These are phyloP conservation scores for Colletotrichum tanaceti DNA, from an alignment of 2,329 filamentous ascomycete species.

Conservation along the genomic window DNA sequence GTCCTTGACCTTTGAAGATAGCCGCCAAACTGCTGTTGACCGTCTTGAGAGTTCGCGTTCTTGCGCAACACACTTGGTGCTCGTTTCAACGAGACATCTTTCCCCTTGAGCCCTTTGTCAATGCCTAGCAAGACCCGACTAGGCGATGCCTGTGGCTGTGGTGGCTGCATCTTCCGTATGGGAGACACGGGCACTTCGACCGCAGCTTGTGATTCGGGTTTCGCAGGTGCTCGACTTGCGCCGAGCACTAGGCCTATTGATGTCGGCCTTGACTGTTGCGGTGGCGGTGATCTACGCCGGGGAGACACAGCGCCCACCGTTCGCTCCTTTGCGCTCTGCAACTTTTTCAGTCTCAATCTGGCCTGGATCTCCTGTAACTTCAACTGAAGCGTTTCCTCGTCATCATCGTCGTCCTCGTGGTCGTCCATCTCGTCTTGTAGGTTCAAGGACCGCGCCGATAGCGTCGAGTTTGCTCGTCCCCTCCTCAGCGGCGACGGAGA, in stretches of 20 bases:
- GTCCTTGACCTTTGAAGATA: conserved; percentile 60
- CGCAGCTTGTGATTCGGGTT: conserved; percentile 44
- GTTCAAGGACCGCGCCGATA: conserved; percentile 43
- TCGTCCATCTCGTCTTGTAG: conserved; percentile 47
- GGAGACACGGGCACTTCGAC: conserved; percentile 82
- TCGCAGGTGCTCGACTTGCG: conserved; percentile 26
- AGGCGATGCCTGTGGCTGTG: conserved; percentile 75
- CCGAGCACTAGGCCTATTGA: conserved; percentile 46
- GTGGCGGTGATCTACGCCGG: conserved; percentile 25
- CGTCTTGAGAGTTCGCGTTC: conserved; percentile 46
- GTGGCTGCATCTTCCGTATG: conserved; percentile 68
- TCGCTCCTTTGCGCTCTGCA: conserved; percentile 73
- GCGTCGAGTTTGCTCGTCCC: conserved; percentile 48
- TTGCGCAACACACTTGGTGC: conserved; percentile 64
- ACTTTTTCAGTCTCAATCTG: conserved; percentile 84
- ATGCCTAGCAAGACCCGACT: conserved; percentile 85
- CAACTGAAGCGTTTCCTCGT: conserved; percentile 89
- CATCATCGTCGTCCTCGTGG: conserved; percentile 81
- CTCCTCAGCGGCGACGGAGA: conserved; percentile 74
- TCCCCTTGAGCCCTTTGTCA: conserved; percentile 84
- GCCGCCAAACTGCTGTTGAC: conserved; percentile 48
- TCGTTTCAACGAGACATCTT: conserved; percentile 86
- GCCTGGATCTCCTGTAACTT: conserved; percentile 91
- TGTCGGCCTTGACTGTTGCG: conserved; percentile 40
- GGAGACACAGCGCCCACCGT: conserved; percentile 44